Evolutionary conservation across 2,329 filamentous ascomycete species (phyloP), one percentile per base, ranked within the genome.

Genomic region (Alternaria longipes): DNA sequence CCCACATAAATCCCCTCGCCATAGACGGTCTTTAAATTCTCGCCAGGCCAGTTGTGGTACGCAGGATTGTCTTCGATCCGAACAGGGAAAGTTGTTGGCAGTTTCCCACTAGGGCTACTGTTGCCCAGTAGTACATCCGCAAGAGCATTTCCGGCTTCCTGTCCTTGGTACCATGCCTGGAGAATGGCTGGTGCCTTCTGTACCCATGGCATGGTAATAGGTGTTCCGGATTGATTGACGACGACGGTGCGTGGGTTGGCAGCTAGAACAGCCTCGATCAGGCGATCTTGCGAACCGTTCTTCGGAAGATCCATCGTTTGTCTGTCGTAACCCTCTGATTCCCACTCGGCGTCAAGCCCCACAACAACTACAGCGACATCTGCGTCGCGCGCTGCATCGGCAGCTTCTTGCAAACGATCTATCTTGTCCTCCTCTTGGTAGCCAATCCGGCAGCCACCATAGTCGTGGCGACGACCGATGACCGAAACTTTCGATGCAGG

Each of bases 101-200:
- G 83, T 76, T 93, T 93, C 14, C 88, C 91, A 62, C 87, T 89
- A 0, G 92, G 92, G 73, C 91, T 93, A 47, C 87, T 85, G 63
- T 89, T 86, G 49, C 91, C 90, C 65, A 92, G 91, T 0, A 94
- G 82, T 1, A 94, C 84, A 66, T 94, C 91, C 0, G 90, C 91
- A 63, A 96, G 90, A 11, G 89, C 89, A 72, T 94, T 93, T 6
- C 92, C 92, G 5, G 90, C 90, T 80, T 95, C 92, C 71, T 95
- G 92, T n/a, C 92, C 92, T 62, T 91, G 91, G 71, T 93, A 95
- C 91, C 91, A 95, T 8, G 91, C 86, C 73, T 93, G 90, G 1
- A 93, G 72, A 30, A 93, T 87, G 1, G 89, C 86, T 3, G 89
- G 86, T 3, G 90, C 88, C 22, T 83, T 78, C 64, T 87, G 82